Evolutionary conservation across 192 early-diverging fungal genomes (phyloP).

Genomic region (Backusella australiensis): DNA sequence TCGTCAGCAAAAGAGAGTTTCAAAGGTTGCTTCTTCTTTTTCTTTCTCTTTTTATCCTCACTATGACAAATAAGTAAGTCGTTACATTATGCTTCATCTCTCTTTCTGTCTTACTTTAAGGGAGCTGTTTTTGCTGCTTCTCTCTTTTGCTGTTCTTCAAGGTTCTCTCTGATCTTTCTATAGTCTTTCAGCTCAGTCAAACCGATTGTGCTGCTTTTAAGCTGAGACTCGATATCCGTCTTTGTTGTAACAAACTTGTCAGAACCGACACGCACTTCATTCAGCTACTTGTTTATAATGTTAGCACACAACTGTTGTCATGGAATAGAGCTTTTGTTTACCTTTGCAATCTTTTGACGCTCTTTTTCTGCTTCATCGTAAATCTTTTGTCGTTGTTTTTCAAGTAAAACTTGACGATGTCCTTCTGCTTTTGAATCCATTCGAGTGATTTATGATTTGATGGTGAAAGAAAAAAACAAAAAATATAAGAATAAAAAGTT

Average conservation of each 20-base stretch:
- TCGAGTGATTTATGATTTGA: background rate
- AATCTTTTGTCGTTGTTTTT: slow-evolving; percentile 69
- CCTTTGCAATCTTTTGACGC: slow-evolving; percentile 69
- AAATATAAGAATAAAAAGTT: background rate
- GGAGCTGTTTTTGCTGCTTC: slow-evolving; percentile 63
- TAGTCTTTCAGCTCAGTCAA: slow-evolving; percentile 89
- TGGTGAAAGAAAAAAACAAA: background rate
- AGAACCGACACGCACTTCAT: slow-evolving; percentile 62
- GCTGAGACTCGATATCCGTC: slow-evolving; percentile 74
- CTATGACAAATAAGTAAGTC: slow-evolving; percentile 14
- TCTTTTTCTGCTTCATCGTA: slow-evolving; percentile 68
- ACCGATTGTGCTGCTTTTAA: slow-evolving; percentile 89
- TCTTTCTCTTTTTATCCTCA: slow-evolving; percentile 61
- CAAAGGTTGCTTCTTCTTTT: slow-evolving; percentile 58
- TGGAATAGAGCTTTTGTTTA: background rate
- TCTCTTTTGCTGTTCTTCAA: slow-evolving; percentile 80
- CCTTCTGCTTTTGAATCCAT: slow-evolving; percentile 44
- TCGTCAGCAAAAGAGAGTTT: slow-evolving; percentile 79
- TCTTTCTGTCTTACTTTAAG: slow-evolving; percentile 26
- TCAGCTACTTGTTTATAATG: slow-evolving; percentile 45
- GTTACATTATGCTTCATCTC: background rate
- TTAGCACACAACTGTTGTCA: no score
- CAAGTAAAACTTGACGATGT: slow-evolving; percentile 60
- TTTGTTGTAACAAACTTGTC: slow-evolving; percentile 80
- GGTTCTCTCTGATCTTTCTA: slow-evolving; percentile 74